phyloP scores from a whole-genome alignment of 1,284 basidiomycete genomes.

The Rugosomyces carneus region DNA sequence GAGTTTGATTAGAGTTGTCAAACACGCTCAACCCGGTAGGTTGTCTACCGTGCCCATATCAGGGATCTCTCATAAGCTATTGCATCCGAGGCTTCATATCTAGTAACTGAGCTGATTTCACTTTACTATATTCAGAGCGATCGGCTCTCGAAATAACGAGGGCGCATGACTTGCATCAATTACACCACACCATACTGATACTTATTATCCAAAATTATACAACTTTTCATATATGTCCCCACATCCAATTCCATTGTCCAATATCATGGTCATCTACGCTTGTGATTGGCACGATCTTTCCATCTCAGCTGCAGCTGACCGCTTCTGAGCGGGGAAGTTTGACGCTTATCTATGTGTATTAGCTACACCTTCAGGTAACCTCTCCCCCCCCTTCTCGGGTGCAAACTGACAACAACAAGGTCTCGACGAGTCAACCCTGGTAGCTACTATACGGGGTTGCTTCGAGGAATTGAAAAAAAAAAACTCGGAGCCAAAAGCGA shows the following conservation, averaged over 20 bases:
- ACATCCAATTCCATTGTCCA: not conserved
- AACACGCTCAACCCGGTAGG: conserved; percentile 3
- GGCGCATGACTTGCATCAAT: no score
- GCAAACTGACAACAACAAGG: not conserved
- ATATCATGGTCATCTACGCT: not conserved
- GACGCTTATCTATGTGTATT: not conserved
- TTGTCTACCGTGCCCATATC: conserved; percentile 5
- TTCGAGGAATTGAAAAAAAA: conserved; percentile 3
- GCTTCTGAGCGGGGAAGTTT: not conserved
- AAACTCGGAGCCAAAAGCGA: no score
- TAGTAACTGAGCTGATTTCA: not conserved
- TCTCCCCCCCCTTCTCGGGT: not conserved
- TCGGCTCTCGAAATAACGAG: not conserved
- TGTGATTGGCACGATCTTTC: conserved; percentile 8
- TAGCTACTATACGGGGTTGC: not conserved
- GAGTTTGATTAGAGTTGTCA: conserved; percentile 18
- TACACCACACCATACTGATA: no score
- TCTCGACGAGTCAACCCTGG: not conserved
- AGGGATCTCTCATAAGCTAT: conserved; percentile 2
- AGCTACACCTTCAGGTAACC: no score
- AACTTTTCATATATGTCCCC: not conserved
- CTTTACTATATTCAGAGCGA: not conserved
- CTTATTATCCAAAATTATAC: no score
- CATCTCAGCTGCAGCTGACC: conserved; percentile 1
- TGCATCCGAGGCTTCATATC: conserved; percentile 2